phyloP scores from a whole-genome alignment of 192 early-diverging fungal species.

The Coemansia sp. region DNA sequence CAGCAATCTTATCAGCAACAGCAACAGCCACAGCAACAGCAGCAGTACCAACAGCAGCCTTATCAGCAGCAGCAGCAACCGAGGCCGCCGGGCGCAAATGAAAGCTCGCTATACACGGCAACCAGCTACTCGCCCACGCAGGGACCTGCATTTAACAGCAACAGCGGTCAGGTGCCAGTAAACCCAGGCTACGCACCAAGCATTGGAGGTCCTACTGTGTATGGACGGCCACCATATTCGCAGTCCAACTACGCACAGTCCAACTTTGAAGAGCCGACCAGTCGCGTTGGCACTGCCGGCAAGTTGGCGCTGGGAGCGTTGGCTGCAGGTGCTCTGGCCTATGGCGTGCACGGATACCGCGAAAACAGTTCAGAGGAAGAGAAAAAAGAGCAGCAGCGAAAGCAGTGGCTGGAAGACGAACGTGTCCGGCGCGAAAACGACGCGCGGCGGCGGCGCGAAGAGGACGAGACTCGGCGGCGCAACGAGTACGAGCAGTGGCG shows the following conservation, averaged over 20 bases:
- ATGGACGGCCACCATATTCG: slow-evolving; percentile 9
- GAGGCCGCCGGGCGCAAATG: slow-evolving; percentile 7
- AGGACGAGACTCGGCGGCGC: slow-evolving; percentile 22
- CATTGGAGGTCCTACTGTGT: slow-evolving; percentile 8
- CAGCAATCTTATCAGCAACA: slow-evolving; percentile 7
- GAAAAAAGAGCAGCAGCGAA: slow-evolving; percentile 17
- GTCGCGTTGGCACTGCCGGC: slow-evolving; percentile 27
- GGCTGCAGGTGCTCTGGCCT: slow-evolving; percentile 41
- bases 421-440: slow-evolving; percentile 29
- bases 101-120: slow-evolving; percentile 6
- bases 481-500: slow-evolving; percentile 32
- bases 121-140: slow-evolving; percentile 15
- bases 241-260: slow-evolving; percentile 1
- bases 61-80: slow-evolving; percentile 3
- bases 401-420: slow-evolving; percentile 27
- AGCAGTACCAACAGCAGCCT: slow-evolving; percentile 9
- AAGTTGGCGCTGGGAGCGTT: slow-evolving; percentile 34
- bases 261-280: background rate
- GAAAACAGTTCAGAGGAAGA: slow-evolving; percentile 11
- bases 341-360: slow-evolving; percentile 42
- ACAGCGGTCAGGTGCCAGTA: background rate
- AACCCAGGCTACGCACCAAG: slow-evolving; percentile 13
- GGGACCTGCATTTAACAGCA: background rate
- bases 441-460: slow-evolving; percentile 27
- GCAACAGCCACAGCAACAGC: background rate